Base-by-base conservation (phyloP, 1,284 basidiomycete genomes). In the Heterobasidion irregulare region DNA sequence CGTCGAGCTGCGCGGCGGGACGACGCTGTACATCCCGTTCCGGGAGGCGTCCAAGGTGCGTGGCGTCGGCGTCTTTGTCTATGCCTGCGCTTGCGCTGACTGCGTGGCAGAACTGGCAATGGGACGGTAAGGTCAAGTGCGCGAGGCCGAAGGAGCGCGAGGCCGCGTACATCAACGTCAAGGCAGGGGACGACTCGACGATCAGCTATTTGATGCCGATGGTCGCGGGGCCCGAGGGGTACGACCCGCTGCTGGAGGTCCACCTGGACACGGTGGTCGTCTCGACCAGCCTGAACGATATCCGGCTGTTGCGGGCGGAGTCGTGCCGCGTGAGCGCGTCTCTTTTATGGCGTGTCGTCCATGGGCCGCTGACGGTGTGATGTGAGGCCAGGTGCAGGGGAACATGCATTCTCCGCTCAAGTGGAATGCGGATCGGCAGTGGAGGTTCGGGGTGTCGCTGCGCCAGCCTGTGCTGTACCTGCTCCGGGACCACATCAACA, bases 401-500 rank as follows among this genome's bases (percentile, higher is more conserved):
- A 80, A 84, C 54, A 68, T 90, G 46, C 85, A 85, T 19, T 73
- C 82, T 0, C 84, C 86, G 6, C 65, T 88, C 8, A 71, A 69
- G 58, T 89, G 88, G 87, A 80, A 86, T 56, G 76, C 78, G 58
- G 75, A 82, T 61, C 82, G 93, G 36, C 80, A 78, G 61, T 98
- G 94, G 94, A 74, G 75, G 0, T 81, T 94, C 63, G 73, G 82
- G 26, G 68, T 93, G 50, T 81, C 78, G 5, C 72, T 98, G 19
- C 79, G 83, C 16, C 80, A 82, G 43, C 86, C 93, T 3, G 72
- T 80, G 5, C 76, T 95, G 36, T 89, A 83, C 64, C 73, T 96
- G 12, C 74, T 97, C 18, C 83, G 93, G 41, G 94, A 97, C 65
- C 94, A 98, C 65, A 82, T 94, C 70, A 93, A 92, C 63, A 90